Conservation (phyloP, 495 filamentous ascomycete species). For the Clavariopsis aquatica region DNA sequence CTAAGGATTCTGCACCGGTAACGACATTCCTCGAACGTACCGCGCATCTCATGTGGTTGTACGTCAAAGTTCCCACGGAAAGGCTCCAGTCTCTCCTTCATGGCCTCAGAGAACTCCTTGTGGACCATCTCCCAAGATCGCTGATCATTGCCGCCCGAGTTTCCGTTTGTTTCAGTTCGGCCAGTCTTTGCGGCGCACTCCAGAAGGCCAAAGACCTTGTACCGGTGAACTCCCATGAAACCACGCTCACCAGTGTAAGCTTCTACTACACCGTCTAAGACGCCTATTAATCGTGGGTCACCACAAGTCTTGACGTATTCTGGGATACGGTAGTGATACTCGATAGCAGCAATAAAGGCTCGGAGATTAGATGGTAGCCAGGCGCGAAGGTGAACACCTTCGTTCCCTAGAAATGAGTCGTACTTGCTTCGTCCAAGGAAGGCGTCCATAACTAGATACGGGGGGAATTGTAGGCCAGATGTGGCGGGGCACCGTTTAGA, state of each 20-base stretch:
- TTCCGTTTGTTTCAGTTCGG: slow-evolving; percentile 53
- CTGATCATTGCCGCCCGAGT: slow-evolving; percentile 48
- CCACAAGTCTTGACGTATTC: slow-evolving; percentile 51
- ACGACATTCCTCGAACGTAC: slow-evolving; percentile 54
- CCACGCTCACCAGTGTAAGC: slow-evolving; percentile 54
- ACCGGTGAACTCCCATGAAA: slow-evolving; percentile 56
- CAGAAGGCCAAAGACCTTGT: slow-evolving; percentile 56
- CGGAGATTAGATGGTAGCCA: slow-evolving; percentile 55
- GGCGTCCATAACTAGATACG: slow-evolving; percentile 55
- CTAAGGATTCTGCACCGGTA: slow-evolving; percentile 47
- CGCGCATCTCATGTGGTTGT: slow-evolving; percentile 54
- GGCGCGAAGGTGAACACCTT: slow-evolving; percentile 52
- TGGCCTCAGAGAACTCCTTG: slow-evolving; percentile 53
- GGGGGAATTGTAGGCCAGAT: slow-evolving; percentile 52
- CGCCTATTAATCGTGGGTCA: slow-evolving; percentile 50
- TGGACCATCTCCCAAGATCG: slow-evolving; percentile 55
- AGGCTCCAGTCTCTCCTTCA: slow-evolving; percentile 56
- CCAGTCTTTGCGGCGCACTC: slow-evolving; percentile 55
- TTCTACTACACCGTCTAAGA: slow-evolving; percentile 53
- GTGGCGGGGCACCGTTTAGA: slow-evolving; percentile 53
- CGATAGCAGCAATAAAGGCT: slow-evolving; percentile 55
- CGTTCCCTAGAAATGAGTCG: slow-evolving; percentile 51
- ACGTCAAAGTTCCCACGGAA: slow-evolving; percentile 46
- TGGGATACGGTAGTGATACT: slow-evolving; percentile 53
- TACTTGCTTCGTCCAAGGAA: slow-evolving; percentile 53